These are phyloP conservation scores for Oryza brachyantha DNA, from an alignment of 176 grass and related monocot genomes.

Conservation along the genomic window DNA sequence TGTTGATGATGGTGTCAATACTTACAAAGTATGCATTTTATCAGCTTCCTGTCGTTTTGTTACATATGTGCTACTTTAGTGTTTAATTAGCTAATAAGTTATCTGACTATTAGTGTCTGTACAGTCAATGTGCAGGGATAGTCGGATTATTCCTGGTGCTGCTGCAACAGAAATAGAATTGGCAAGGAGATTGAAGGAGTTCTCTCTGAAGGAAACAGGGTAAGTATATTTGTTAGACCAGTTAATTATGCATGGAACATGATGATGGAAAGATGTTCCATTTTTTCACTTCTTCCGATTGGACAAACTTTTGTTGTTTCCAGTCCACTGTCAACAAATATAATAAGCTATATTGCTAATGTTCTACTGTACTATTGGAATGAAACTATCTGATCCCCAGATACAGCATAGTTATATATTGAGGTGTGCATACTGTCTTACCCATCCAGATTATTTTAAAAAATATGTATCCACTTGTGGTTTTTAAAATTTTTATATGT, in stretches of 20 bases:
- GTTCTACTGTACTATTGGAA: no score
- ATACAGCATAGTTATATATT: background rate
- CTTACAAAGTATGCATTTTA: slow-evolving; percentile 67
- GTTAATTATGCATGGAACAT: background rate
- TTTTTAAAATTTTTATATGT: background rate
- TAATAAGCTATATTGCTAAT: background rate
- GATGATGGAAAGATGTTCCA: background rate
- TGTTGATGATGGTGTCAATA: slow-evolving; percentile 95
- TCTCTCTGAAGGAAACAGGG: slow-evolving; percentile 93
- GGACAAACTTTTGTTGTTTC: background rate
- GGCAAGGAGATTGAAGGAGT: slow-evolving; percentile 84
- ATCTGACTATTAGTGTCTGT: slow-evolving; percentile 13
- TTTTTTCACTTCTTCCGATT: background rate
- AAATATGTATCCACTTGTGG: background rate
- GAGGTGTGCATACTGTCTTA: background rate
- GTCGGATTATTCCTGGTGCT: slow-evolving; percentile 81
- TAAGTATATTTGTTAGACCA: slow-evolving; percentile 34
- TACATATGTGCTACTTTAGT: background rate
- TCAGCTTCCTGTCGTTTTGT: background rate
- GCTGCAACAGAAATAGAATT: slow-evolving; percentile 92
- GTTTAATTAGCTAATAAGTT: background rate
- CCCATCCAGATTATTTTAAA: background rate
- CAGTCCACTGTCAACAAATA: background rate
- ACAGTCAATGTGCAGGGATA: slow-evolving; percentile 96
- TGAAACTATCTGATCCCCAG: background rate